Percentiles rank a stretch among this genome's conserved stretches.
Conservation (phyloP, 768 basidiomycete genomes). For the Mycena maculata region DNA sequence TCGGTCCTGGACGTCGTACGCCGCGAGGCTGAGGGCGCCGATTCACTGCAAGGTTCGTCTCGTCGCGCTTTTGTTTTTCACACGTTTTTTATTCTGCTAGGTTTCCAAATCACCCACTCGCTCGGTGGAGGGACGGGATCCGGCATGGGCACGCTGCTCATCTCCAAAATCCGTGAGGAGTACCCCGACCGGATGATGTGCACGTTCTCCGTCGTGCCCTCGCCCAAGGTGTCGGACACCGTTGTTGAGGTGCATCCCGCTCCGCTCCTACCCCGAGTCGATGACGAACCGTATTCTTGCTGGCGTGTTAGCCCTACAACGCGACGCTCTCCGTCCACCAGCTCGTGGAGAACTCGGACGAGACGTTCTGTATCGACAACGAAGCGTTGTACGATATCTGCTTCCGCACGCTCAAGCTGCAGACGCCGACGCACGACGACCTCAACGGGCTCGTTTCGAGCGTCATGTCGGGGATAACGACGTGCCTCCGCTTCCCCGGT, state of each 20-base stretch:
- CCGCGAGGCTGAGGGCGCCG: slow-evolving; percentile 97
- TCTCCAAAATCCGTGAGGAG: slow-evolving; percentile 99
- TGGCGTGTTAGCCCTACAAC: slow-evolving; percentile 86
- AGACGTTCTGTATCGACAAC: slow-evolving; percentile 99
- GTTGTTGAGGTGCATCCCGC: slow-evolving; percentile 83
- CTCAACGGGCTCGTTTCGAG: slow-evolving; percentile 98
- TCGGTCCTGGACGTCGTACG: slow-evolving; percentile 97
- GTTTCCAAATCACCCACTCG: slow-evolving; percentile 99
- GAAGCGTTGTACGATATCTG: slow-evolving; percentile 99
- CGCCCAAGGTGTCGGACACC: slow-evolving; percentile 97
- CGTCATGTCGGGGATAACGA: slow-evolving; percentile 99
- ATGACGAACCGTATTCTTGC: slow-evolving; percentile 17
- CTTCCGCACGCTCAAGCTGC: slow-evolving; percentile 96
- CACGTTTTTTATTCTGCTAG: slow-evolving; percentile 49
- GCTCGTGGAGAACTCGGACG: slow-evolving; percentile 99
- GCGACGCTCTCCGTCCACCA: slow-evolving; percentile 98
- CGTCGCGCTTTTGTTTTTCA: slow-evolving; percentile 33
- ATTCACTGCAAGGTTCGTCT: slow-evolving; percentile 89
- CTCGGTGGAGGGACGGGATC: slow-evolving; percentile 99
- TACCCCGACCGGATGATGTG: slow-evolving; percentile 99
- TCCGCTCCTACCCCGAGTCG: neutral
- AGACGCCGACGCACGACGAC: slow-evolving; percentile 95
- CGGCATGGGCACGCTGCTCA: slow-evolving; percentile 98
- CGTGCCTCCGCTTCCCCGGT: slow-evolving; percentile 99
- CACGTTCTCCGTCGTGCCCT: slow-evolving; percentile 99